These are phyloP conservation scores for Piloderma croceum DNA, from an alignment of 768 basidiomycete genomes.

Conservation along the genomic window DNA sequence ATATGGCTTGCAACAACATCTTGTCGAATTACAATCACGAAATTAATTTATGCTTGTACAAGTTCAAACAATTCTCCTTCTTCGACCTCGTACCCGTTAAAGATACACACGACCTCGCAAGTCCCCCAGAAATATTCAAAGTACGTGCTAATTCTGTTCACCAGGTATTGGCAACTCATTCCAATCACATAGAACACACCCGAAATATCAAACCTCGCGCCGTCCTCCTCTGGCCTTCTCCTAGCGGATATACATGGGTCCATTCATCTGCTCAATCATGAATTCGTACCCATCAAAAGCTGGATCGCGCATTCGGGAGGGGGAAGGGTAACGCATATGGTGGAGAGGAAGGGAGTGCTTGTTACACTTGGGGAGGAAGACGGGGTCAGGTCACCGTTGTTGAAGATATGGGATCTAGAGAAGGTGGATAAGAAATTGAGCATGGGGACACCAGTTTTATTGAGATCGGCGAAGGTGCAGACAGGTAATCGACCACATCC, in stretches of 20 bases:
- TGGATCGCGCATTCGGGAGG: conserved; percentile 77
- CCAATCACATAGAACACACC: conserved; percentile 39
- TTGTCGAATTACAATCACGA: no score
- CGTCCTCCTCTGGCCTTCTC: conserved; percentile 61
- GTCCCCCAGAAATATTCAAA: conserved; percentile 74
- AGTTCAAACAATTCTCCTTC: conserved; percentile 92
- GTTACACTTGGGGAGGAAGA: conserved; percentile 90
- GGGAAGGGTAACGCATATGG: conserved; percentile 86
- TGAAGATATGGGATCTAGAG: conserved; percentile 88
- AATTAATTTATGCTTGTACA: no score
- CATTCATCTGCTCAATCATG: conserved; percentile 67
- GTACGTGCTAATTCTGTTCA: conserved; percentile 30
- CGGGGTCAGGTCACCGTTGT: conserved; percentile 52
- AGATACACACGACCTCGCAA: conserved; percentile 71
- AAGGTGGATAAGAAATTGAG: conserved; percentile 64
- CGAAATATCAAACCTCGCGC: conserved; percentile 67
- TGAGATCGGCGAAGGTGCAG: conserved; percentile 75
- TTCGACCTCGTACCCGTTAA: conserved; percentile 76
- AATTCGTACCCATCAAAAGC: conserved; percentile 63
- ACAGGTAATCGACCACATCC: conserved; percentile 75
- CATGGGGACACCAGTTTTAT: conserved; percentile 53
- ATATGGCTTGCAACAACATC: no score
- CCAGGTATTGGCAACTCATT: not conserved
- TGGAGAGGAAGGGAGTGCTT: conserved; percentile 72
- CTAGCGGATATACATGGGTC: conserved; percentile 86